Evolutionary conservation across 2,329 filamentous ascomycete genomes (phyloP), one percentile per base, ranked within the genome.

Genomic region (Fusarium secorum): DNA sequence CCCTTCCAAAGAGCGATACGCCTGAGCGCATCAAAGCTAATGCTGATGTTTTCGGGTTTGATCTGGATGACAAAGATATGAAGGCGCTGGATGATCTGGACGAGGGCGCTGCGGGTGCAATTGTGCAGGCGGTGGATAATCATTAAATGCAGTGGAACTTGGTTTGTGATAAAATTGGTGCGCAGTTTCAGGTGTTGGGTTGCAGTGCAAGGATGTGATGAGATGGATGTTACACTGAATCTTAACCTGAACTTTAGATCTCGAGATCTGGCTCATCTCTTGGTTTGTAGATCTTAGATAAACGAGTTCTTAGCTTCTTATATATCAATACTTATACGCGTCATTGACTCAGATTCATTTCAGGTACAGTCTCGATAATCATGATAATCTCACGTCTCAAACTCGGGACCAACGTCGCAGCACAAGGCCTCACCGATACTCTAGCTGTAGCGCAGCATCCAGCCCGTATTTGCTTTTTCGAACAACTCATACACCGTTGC

Each of bases 1-100:
- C 90, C 10, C 78, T 92, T 65, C 89, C 89, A 24, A 92, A 92
- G 82, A 90, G 89, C 66, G 88, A 89, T 64, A 87, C 83, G 4
- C 83, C 86, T 0, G 85, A 84, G 20, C 83, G 89, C 17, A 92
- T 92, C 69, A 81, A 79, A 66, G 82, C 84, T 38, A 92, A 92
- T 74, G 85, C 85, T 0, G 83, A 89, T 60, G 83, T 92, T 0
- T 91, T 85, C 76, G 83, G 83, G 30, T 91, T 92, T 74, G 81
- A 85, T 33, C 79, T 92, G 10, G 81, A 80, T 15, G 78, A 80
- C 20, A 84, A 86, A 22, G 89, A 92, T 62, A 88, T 92, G 86
- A 64, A 52, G 8, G 52, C 61, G 1, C 41, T 80, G 36, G 66
- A 80, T 36, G 66, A 48, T 9, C 45, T 78, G 11, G 75, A 78